Base-by-base conservation (phyloP, 2,329 filamentous ascomycete genomes). In the Talaromyces sp. region DNA sequence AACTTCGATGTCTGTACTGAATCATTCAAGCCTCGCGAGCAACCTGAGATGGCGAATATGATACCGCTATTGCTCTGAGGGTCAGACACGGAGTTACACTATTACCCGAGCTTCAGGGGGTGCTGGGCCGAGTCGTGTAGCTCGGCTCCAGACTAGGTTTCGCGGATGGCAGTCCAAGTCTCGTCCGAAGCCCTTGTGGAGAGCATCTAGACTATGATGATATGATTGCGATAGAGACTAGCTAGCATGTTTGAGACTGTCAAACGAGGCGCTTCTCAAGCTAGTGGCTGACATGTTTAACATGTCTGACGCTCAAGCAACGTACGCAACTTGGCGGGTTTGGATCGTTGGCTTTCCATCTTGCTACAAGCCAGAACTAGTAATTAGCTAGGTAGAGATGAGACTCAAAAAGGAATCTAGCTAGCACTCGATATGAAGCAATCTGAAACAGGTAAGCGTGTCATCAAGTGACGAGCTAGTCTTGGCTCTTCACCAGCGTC, bases 361-460 rank as follows among this genome's bases (percentile, higher is more conserved):
- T 22, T 54, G 31, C 52, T 56, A 22, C 5, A 33, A 3, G 33
- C 33, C 52, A 56, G 9, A 35, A 54, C 37, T 8, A 31, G 49
- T 54, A 19, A 35, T 13, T 22, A 56, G 52, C 31, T 56, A 39
- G n/a, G n/a, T 52, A 31, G 27, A 52, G 25, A 31, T 31, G 47
- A 50, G 13, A 27, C 15, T 17, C 17, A 13, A 27, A 54, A 19
- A 54, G 25, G 27, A 61, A 27, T n/a, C 45, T 39, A 39, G 33
- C 41, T 60, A 60, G 33, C 22, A 25, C 31, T 37, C 19, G 33
- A n/a, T 43, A 31, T 19, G 47, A 41, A 50, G 17, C 47, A 54
- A 54, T 39, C 47, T 62, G 60, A 62, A 54, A 62, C 60, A 35
- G 22, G 35, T 7, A 33, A 27, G 45, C 43, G 59, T 49, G 45